Percentiles rank a stretch among this genome's conserved stretches.
phyloP scores from a whole-genome alignment of 202 grass and related monocot genomes.

The Miscanthus sacchariflorus region DNA sequence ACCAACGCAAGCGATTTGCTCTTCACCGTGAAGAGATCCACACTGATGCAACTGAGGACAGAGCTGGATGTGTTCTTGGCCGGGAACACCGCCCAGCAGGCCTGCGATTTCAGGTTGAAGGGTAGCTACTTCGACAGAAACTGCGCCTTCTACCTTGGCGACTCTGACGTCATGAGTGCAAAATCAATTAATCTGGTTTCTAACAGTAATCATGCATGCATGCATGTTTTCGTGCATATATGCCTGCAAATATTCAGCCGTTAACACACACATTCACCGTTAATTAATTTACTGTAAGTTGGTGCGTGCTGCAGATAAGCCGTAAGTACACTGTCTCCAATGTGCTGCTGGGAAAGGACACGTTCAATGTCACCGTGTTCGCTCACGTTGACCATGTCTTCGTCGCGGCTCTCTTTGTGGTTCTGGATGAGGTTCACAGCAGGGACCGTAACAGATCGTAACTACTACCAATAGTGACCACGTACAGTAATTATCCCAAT shows the following conservation, averaged over 20 bases:
- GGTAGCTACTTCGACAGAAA: conserved; percentile 49
- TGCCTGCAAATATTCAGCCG: too few relatives aligned
- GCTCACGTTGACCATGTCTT: background rate
- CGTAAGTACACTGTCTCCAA: background rate
- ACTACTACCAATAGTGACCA: background rate
- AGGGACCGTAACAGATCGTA: background rate
- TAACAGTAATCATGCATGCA: too few relatives aligned
- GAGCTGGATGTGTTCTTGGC: conserved; percentile 61
- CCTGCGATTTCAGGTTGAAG: conserved; percentile 70
- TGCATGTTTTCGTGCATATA: too few relatives aligned
- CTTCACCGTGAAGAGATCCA: conserved; percentile 47
- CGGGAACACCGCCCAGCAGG: conserved; percentile 35
- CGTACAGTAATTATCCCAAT: too few relatives aligned
- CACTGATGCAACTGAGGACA: conserved; percentile 46
- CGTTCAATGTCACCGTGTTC: background rate
- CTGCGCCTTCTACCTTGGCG: conserved; percentile 51
- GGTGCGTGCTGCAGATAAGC: background rate
- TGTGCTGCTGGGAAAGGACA: background rate
- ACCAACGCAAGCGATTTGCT: conserved; percentile 35
- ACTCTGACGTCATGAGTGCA: conserved; percentile 38
- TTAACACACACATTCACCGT: too few relatives aligned
- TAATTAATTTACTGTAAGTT: too few relatives aligned
- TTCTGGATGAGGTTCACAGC: background rate
- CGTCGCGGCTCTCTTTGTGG: background rate
- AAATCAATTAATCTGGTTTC: background rate